These are phyloP conservation scores for Pleurotus sapidus DNA, from an alignment of 768 basidiomycete species.

Conservation along the genomic window DNA sequence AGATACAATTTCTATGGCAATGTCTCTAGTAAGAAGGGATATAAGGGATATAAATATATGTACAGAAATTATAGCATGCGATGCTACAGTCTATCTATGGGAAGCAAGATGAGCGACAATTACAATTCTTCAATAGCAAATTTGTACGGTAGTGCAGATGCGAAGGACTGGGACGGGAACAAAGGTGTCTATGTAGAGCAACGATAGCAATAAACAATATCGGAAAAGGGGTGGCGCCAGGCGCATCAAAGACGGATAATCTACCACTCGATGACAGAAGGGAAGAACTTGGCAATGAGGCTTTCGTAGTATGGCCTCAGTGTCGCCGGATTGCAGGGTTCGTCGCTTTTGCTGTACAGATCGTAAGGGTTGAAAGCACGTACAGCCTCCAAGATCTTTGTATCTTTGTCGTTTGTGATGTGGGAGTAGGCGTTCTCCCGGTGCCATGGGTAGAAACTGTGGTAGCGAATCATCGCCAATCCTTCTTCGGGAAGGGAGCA, in stretches of 20 bases:
- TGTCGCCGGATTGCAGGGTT: constrained; percentile 54
- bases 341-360: constrained; percentile 87
- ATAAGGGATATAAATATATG: too few relatives aligned
- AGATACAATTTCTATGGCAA: not conserved
- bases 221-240: not conserved
- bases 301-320: constrained; percentile 82
- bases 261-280: constrained; percentile 78
- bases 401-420: constrained; percentile 72
- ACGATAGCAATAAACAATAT: constrained; percentile 4
- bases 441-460: constrained; percentile 97
- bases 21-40: too few relatives aligned
- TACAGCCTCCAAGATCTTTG: constrained; percentile 65
- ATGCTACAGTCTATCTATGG: not conserved
- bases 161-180: not conserved
- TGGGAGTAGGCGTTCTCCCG: constrained; percentile 83
- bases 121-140: constrained; percentile 5
- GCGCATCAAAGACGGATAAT: constrained; percentile 8
- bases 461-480: constrained; percentile 90
- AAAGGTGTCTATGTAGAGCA: not conserved
- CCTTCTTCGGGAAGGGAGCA: constrained; percentile 77
- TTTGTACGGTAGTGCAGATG: not conserved
- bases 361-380: constrained; percentile 93
- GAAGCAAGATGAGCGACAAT: not conserved
- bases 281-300: constrained; percentile 86
- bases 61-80: too few relatives aligned